Base-by-base conservation (phyloP, 2,329 filamentous ascomycete genomes). In the Monosporascus sp. region DNA sequence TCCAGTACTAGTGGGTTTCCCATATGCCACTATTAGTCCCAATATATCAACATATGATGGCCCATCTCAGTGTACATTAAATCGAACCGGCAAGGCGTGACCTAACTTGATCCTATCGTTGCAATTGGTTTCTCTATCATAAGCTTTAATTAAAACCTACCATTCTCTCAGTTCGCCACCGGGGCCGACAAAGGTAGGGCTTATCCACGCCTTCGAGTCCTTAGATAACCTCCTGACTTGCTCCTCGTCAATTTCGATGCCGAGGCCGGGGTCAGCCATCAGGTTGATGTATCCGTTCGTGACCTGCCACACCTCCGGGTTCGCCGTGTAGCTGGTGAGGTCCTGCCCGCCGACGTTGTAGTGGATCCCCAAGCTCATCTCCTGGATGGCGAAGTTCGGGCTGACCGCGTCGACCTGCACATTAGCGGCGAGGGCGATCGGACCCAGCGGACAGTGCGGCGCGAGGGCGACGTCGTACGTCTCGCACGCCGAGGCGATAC, bases 281-380 rank as follows among this genome's bases (percentile, higher is more conserved):
- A 84, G 68, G 43, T 81, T 72, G 18, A 90, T 80, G 63, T 84
- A 87, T 0, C 87, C 87, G 45, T 82, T 78, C n/a, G 79, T 75
- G 6, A 90, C 81, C 41, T 82, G 73, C 75, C 86, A 89, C 0
- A 88, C 80, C 48, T 79, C 77, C 0, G 82, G 76, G 59, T 89
- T 81, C 62, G 79, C 81, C 2, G 84, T 74, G 63, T 90, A 90
- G 25, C 79, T 87, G 14, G 79, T 79, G 51, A 89, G 71, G 64
- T 89, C 86, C 59, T 83, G 75, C 2, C 81, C 76, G 1, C 81
- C 84, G 0, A 77, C 79, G 60, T 92, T 92, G 64, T 91, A 92
- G 65, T 92, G 89, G 60, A 92, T 91, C 0, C 88, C 88, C 31
- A 90, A 63, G 50, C 83, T 86, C 88, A 90, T 90, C 68, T 91